Base-by-base conservation (phyloP, 495 filamentous ascomycete species). In the Penicillium pancosmium region DNA sequence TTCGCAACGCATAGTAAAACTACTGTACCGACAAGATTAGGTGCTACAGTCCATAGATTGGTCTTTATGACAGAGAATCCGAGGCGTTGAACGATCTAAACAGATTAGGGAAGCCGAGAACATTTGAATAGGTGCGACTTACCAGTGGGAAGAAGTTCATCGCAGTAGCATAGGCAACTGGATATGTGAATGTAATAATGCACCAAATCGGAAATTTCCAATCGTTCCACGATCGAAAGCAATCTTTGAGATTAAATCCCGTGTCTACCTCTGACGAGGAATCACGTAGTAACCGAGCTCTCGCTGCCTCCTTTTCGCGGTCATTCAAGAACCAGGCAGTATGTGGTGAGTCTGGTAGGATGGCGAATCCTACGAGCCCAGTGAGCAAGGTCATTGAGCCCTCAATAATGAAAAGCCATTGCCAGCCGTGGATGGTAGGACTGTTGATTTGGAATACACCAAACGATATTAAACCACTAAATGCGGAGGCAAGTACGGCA, bases 331-430 rank as follows among this genome's bases (percentile, higher is more conserved):
- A 91, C 38, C 72, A 76, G 0, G 87, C 85, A 46, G 76, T 78
- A 27, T 80, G 75, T 2, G 85, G 84, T 6, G 77, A 81, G 35
- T 76, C 71, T 1, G 89, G 88, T 2, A 91, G 76, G 54, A 88
- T 86, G 65, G 80, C 84, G 66, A 80, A 87, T 15, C 81, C 84
- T 56, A 89, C 77, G 53, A 87, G 64, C 3, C 83, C 76, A 61
- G 86, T 84, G 19, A 81, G 55, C 19, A 88, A 68, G 0, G 88
- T 90, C 69, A 80, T 78, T 6, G 72, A 56, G 1, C 89, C 89
- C 60, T 92, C 88, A 50, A 91, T 84, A 44, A 91, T 73, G 66
- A 92, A 92, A 10, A 91, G 77, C 73, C 88, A 91, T 23, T 86
- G 80, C 89, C 89, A 92, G 8, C 78, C 75, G 1, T 79, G 63